phyloP scores from a whole-genome alignment of 2,329 filamentous ascomycete genomes.

The Fusarium longipes region DNA sequence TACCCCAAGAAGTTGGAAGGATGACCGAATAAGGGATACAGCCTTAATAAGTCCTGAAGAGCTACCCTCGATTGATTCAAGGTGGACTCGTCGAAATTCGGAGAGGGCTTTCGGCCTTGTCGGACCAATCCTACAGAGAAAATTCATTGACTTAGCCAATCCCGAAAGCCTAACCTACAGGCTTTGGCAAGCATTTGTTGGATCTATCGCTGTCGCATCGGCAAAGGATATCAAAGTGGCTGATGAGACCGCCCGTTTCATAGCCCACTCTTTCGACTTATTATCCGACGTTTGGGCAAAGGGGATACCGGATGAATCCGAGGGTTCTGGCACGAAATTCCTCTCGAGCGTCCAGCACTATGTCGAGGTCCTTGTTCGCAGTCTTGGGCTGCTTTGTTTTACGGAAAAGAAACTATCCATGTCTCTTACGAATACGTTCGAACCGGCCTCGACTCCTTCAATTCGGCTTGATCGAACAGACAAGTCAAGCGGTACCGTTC shows the following conservation, averaged over 20 bases:
- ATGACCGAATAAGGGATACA: conserved; percentile 74
- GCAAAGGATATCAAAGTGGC: conserved; percentile 92
- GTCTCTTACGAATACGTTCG: conserved; percentile 65
- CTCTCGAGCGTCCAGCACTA: conserved; percentile 65
- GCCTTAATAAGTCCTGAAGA: conserved; percentile 74
- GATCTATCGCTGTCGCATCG: conserved; percentile 73
- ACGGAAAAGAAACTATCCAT: conserved; percentile 69
- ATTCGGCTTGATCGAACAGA: conserved; percentile 65
- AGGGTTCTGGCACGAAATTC: conserved; percentile 60
- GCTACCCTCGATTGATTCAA: conserved; percentile 83
- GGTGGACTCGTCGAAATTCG: conserved; percentile 84
- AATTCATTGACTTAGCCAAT: conserved; percentile 71
- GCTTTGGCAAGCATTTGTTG: conserved; percentile 72
- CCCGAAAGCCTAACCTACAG: conserved; percentile 63
- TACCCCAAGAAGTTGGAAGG: conserved; percentile 74
- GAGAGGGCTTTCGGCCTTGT: conserved; percentile 72
- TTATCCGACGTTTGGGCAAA: conserved; percentile 74
- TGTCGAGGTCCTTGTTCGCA: conserved; percentile 60
- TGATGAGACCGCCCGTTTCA: conserved; percentile 81
- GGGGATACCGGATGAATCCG: conserved; percentile 56
- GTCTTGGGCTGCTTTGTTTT: conserved; percentile 69
- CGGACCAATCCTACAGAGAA: conserved; percentile 68
- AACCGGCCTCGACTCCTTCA: conserved; percentile 74
- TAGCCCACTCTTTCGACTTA: conserved; percentile 76
- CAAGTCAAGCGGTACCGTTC: conserved; percentile 62